phyloP scores from a whole-genome alignment of 805 yeast species.

The Zygosaccharomyces lentus region DNA sequence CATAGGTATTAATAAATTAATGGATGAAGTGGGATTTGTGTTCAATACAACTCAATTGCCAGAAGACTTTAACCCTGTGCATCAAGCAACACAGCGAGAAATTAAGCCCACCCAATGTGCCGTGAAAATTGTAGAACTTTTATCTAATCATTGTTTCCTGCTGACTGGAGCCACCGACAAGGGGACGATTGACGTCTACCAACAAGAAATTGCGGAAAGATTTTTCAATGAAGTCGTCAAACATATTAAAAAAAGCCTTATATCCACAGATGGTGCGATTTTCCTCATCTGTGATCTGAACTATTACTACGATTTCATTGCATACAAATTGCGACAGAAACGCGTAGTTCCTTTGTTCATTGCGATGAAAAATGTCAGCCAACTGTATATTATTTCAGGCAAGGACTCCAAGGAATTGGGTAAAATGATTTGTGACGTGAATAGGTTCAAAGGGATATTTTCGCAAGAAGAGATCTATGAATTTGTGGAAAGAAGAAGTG shows the following conservation, averaged over 20 bases:
- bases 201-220: constrained; percentile 88
- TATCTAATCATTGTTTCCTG: constrained; percentile 67
- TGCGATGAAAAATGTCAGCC: constrained; percentile 80
- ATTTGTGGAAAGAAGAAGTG: constrained; percentile 80
- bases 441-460: constrained; percentile 83
- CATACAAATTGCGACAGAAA: constrained; percentile 52
- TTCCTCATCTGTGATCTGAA: constrained; percentile 79
- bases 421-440: constrained; percentile 71
- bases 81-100: constrained; percentile 20
- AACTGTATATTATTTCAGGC: constrained; percentile 63
- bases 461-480: constrained; percentile 93
- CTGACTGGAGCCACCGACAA: constrained; percentile 81
- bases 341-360: constrained; percentile 71
- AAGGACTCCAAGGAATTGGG: constrained; percentile 80
- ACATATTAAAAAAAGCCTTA: constrained; percentile 64
- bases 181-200: constrained; percentile 83
- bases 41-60: constrained; percentile 53
- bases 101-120: constrained; percentile 65
- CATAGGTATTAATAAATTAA: constrained; percentile 83
- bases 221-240: constrained; percentile 74
- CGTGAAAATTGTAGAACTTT: constrained; percentile 50
- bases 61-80: constrained; percentile 56
- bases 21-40: constrained; percentile 70
- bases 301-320: constrained; percentile 67
- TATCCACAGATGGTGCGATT: constrained; percentile 80